A percentile compares a stretch with the other conserved stretches of the same genome.
phyloP scores from a whole-genome alignment of 1,284 basidiomycete genomes.

The Macrocystidia cucumis region DNA sequence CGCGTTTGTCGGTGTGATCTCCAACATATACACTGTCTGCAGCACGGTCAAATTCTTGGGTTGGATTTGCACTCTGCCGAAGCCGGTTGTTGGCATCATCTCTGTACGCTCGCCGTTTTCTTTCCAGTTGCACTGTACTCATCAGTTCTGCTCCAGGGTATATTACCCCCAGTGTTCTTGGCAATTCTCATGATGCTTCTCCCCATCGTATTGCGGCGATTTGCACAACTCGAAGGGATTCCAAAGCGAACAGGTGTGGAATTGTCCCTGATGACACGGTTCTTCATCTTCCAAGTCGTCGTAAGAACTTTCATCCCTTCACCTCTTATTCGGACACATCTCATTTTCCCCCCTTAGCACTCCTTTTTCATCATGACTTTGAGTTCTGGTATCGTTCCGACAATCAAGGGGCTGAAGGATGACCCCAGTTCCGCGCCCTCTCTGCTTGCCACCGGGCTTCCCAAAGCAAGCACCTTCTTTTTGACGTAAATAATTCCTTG shows the following conservation, averaged over 20 bases:
- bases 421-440: constrained; percentile 58
- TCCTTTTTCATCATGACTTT: constrained; percentile 87
- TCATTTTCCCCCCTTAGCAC: constrained; percentile 41
- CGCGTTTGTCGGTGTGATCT: constrained; percentile 81
- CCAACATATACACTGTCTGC: constrained; percentile 77
- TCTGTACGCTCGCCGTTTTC: constrained; percentile 21
- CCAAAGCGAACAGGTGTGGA: constrained; percentile 80
- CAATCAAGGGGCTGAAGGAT: constrained; percentile 54
- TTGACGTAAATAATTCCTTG: constrained; percentile 55
- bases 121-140: background rate
- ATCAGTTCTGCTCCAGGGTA: constrained; percentile 41
- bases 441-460: constrained; percentile 70
- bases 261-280: constrained; percentile 86
- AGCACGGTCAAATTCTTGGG: constrained; percentile 59
- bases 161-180: constrained; percentile 80
- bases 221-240: constrained; percentile 76
- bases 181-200: constrained; percentile 89
- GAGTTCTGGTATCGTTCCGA: constrained; percentile 71
- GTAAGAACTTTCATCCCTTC: constrained; percentile 34
- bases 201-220: constrained; percentile 77
- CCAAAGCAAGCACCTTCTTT: constrained; percentile 90
- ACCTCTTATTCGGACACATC: background rate
- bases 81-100: constrained; percentile 73
- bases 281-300: constrained; percentile 88
- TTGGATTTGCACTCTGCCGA: constrained; percentile 76